phyloP scores from a whole-genome alignment of 73 alveolate species.

The Paraurostyla sp. region DNA sequence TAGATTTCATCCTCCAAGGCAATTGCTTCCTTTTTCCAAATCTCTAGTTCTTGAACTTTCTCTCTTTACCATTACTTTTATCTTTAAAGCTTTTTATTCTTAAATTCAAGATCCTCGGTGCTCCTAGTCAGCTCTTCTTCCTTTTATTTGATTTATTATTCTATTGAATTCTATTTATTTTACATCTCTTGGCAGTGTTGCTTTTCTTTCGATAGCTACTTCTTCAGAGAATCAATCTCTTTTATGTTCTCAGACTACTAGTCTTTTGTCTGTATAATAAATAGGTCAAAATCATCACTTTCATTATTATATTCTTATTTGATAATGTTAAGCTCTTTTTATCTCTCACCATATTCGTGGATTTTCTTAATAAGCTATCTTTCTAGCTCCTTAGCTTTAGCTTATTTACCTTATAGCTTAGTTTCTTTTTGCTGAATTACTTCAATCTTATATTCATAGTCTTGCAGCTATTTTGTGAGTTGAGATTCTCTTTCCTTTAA shows the following conservation, averaged over 20 bases:
- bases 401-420: not conserved
- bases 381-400: conserved; percentile 1
- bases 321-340: not conserved
- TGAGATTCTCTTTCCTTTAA: not conserved
- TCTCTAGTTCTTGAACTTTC: conserved; percentile 17
- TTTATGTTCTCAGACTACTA: not conserved
- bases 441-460: not conserved
- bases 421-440: not conserved
- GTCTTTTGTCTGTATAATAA: not conserved
- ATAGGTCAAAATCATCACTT: conserved; percentile 40
- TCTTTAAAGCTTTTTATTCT: not conserved
- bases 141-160: not conserved
- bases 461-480: not conserved
- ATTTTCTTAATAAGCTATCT: not conserved
- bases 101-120: conserved; percentile 29
- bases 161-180: not conserved
- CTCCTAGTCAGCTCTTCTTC: conserved; percentile 16
- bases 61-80: conserved; percentile 41
- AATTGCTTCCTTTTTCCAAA: not conserved
- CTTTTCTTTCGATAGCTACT: not conserved
- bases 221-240: not conserved
- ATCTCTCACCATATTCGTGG: not conserved
- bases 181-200: not conserved
- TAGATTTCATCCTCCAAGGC: conserved; percentile 1
- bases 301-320: conserved; percentile 5